Evolutionary conservation across 371 early-diverging fungal genomes (phyloP).

Genomic region (Mucor indicus): DNA sequence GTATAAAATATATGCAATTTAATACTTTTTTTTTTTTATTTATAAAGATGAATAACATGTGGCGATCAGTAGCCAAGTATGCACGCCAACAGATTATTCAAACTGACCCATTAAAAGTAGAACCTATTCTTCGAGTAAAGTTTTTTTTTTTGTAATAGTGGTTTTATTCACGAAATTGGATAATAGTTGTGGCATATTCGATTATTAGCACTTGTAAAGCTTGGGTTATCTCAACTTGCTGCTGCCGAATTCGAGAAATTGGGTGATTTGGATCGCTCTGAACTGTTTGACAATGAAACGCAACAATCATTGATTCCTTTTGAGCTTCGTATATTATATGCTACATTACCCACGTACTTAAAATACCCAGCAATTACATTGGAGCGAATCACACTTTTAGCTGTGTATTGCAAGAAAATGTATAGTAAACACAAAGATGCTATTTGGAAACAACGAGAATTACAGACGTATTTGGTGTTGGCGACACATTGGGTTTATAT

Average conservation of each 20-base stretch:
- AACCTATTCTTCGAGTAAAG: slow-evolving; percentile 28
- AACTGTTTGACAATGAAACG: slow-evolving; percentile 21
- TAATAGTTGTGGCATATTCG: slow-evolving; percentile 57
- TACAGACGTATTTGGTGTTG: slow-evolving; percentile 52
- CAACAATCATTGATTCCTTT: slow-evolving; percentile 56
- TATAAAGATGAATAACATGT: slow-evolving; percentile 53
- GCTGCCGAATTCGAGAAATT: slow-evolving; percentile 61
- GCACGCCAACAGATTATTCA: slow-evolving; percentile 51
- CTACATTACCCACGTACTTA: slow-evolving; percentile 48
- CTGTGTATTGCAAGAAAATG: slow-evolving; percentile 54
- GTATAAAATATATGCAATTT: too few relatives aligned
- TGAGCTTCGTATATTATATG: slow-evolving; percentile 52
- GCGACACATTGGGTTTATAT: slow-evolving; percentile 50
- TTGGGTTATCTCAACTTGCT: slow-evolving; percentile 57
- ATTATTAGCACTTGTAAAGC: slow-evolving; percentile 48
- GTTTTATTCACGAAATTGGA: not conserved
- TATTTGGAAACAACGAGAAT: slow-evolving; percentile 46
- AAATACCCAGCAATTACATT: slow-evolving; percentile 48
- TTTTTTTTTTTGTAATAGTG: not conserved
- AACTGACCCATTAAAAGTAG: slow-evolving; percentile 33
- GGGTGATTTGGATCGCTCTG: slow-evolving; percentile 50
- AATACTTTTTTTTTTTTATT: not conserved
- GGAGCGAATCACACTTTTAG: slow-evolving; percentile 50
- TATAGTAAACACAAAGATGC: not conserved
- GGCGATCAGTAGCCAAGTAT: slow-evolving; percentile 58